Evolutionary conservation across 306 rosid species (phyloP).

Genomic region (Echinosophora koreensis): DNA sequence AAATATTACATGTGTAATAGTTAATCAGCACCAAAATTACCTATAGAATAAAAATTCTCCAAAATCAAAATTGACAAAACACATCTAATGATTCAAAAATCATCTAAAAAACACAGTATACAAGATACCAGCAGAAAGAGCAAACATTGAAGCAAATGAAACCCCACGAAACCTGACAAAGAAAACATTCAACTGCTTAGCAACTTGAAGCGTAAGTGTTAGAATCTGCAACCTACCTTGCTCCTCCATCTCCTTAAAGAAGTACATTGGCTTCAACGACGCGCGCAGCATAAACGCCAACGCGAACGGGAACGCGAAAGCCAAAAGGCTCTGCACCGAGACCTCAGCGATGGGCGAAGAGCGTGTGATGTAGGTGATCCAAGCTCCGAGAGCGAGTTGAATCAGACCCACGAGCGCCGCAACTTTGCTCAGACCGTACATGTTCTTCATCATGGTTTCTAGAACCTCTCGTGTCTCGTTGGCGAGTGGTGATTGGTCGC

Average conservation of each 20-base stretch:
- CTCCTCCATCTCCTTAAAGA: constrained; percentile 56
- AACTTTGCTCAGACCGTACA: constrained; percentile 65
- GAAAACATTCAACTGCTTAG: constrained; percentile 67
- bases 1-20: too few relatives aligned
- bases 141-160: constrained; percentile 60
- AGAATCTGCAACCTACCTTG: constrained; percentile 56
- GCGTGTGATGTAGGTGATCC: constrained; percentile 62
- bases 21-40: too few relatives aligned
- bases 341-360: constrained; percentile 56
- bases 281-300: constrained; percentile 79
- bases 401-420: constrained; percentile 65
- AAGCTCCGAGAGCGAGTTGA: constrained; percentile 82
- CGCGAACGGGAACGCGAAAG: constrained; percentile 78
- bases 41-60: too few relatives aligned
- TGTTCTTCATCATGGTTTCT: constrained; percentile 64
- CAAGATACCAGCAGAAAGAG: constrained; percentile 57
- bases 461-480: constrained; percentile 72
- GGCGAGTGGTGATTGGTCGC: constrained; percentile 72
- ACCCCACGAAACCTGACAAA: constrained; percentile 67
- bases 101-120: constrained; percentile 53
- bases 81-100: too few relatives aligned
- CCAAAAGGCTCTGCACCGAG: constrained; percentile 70
- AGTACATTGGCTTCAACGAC: constrained; percentile 56
- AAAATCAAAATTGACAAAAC: too few relatives aligned
- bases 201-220: constrained; percentile 62